A percentile compares a stretch with the other conserved stretches of the same genome.
phyloP scores from a whole-genome alignment of 1,284 basidiomycete genomes.

The Leucoagaricus sp. region DNA sequence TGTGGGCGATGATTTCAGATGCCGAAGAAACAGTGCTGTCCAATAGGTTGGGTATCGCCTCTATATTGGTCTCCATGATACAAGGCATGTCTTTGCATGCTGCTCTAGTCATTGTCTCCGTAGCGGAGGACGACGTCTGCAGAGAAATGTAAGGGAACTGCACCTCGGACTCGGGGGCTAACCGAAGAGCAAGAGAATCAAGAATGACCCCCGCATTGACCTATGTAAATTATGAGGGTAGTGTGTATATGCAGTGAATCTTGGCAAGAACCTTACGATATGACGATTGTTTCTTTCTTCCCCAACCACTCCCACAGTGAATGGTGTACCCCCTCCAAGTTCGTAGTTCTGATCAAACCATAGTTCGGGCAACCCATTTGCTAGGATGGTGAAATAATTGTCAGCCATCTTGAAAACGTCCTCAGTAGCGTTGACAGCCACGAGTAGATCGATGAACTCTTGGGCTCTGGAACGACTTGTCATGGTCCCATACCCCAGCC shows the following conservation, averaged over 20 bases:
- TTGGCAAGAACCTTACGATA: conserved; percentile 44
- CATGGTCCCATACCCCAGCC: conserved; percentile 67
- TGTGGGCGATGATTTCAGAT: conserved; percentile 42
- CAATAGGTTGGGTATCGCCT: conserved; percentile 37
- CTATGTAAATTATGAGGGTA: conserved; percentile 25
- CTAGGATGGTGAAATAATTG: conserved; percentile 66
- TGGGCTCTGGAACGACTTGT: conserved; percentile 43
- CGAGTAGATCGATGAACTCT: conserved; percentile 52
- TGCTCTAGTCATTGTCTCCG: conserved; percentile 31
- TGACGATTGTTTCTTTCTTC: conserved; percentile 56
- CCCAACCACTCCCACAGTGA: conserved; percentile 62
- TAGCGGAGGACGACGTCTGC: conserved; percentile 1
- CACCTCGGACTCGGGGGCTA: background rate
- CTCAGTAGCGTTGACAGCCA: conserved; percentile 41
- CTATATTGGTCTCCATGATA: conserved; percentile 57
- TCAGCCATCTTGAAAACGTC: conserved; percentile 68
- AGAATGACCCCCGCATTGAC: conserved; percentile 43
- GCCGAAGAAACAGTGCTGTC: conserved; percentile 28
- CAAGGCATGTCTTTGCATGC: conserved; percentile 49
- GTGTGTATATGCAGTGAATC: background rate
- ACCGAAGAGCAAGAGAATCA: conserved; percentile 23
- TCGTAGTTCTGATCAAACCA: conserved; percentile 68
- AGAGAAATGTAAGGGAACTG: conserved; percentile 18
- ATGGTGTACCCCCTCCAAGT: conserved; percentile 59
- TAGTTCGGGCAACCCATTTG: conserved; percentile 40